Base-by-base conservation (phyloP, 306 rosid genomes). In the Ochetophila trinervis region DNA sequence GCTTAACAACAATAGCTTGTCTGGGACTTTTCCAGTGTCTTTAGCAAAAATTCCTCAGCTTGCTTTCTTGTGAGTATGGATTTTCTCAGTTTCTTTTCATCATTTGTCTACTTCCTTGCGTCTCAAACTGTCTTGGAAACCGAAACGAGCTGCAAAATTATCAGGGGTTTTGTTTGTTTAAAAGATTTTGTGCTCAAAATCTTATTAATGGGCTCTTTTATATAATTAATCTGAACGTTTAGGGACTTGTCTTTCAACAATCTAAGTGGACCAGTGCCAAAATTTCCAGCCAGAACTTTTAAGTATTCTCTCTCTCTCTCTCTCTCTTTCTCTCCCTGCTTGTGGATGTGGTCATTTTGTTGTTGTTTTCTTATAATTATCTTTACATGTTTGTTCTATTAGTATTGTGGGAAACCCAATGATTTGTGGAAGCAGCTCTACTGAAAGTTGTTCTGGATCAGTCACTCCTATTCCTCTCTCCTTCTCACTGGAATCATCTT, bases 241-340 rank as follows among this genome's bases (percentile, higher is more conserved):
- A 93, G 98, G 89, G 98, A 93, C 85, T 84, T 93, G 84, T 93
- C 98, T 70, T 93, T 69, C 74, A 93, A 93, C 85, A 89, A 89
- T 87, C 97, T 93, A 47, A 86, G 89, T 78, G 97, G 97, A 76
- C 91, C 97, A 65, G 83, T 93, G 69, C 97, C 97, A 40, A 90
- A 87, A 81, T 84, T 81, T 68, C 96, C 94, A 48, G 89, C 97
- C 63, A 90, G 89, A 79, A 77, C 98, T 45, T 88, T 93, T 87
- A 89, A 89, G 98, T 89, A 86, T 71, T 82, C 15, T 66, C 5
- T 34, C 53, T 58, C 21, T 63, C 40, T 71, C 22, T 55, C 8
- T 37, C 47, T 56, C 40, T 71, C 22, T 55, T 5, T 37, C 47
- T 56, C 16, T 51, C 8, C 40, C 45, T 62, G 15, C 60, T 6